These are phyloP conservation scores for Croton setiger DNA, from an alignment of 441 rosid genomes.

Conservation along the genomic window DNA sequence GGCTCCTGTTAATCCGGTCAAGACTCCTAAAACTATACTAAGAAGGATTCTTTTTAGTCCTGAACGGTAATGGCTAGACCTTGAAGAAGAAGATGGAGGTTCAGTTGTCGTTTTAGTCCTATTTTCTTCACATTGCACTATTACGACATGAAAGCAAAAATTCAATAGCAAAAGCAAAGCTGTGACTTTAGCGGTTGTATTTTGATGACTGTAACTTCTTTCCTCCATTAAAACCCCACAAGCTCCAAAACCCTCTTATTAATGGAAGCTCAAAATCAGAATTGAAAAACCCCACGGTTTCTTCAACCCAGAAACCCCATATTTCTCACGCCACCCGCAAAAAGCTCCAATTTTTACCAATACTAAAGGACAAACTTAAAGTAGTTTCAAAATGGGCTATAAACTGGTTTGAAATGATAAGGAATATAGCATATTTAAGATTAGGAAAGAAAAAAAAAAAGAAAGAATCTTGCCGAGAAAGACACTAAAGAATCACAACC, in stretches of 20 bases:
- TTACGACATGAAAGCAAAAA: slow-evolving; percentile 34
- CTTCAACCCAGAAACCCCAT: slow-evolving; percentile 1
- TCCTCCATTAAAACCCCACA: slow-evolving; percentile 37
- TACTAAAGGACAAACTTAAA: background rate
- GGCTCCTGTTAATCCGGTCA: slow-evolving; percentile 64
- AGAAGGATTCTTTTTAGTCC: slow-evolving; percentile 56
- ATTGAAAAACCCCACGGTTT: background rate
- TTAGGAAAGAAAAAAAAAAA: slow-evolving; percentile 24
- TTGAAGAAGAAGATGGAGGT: slow-evolving; percentile 33
- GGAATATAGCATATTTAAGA: background rate
- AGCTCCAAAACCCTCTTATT: slow-evolving; percentile 9
- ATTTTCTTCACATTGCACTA: slow-evolving; percentile 46
- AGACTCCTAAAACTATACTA: slow-evolving; percentile 58
- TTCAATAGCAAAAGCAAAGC: slow-evolving; percentile 36
- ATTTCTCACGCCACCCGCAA: background rate
- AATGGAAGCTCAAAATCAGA: slow-evolving; percentile 15
- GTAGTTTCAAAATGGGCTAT: background rate
- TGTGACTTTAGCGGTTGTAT: slow-evolving; percentile 19
- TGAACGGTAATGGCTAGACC: slow-evolving; percentile 37
- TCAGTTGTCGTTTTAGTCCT: slow-evolving; percentile 31
- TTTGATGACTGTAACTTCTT: slow-evolving; percentile 29
- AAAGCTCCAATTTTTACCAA: slow-evolving; percentile 11
- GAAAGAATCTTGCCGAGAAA: slow-evolving; percentile 48
- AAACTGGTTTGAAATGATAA: background rate
- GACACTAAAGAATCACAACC: slow-evolving; percentile 38